A percentile compares a stretch with the other conserved stretches of the same genome.
phyloP scores from a whole-genome alignment of 176 grass and related monocot genomes.

The Juncus inflexus region DNA sequence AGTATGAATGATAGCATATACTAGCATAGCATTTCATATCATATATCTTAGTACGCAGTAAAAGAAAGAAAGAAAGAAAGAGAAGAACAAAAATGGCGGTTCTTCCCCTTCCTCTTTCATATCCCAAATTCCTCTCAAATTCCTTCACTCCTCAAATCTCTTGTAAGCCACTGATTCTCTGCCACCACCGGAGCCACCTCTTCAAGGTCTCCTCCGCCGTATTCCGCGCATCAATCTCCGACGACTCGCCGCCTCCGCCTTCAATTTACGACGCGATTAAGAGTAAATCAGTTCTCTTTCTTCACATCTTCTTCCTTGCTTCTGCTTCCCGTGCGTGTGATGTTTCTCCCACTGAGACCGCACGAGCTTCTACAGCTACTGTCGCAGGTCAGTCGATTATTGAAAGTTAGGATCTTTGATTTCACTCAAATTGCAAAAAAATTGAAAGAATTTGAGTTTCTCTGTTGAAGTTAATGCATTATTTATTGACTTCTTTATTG shows the following conservation, averaged over 20 bases:
- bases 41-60: too few relatives aligned
- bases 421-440: too few relatives aligned
- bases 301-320: slow-evolving; percentile 45
- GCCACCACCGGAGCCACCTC: background rate
- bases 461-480: background rate
- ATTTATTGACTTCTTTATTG: slow-evolving; percentile 12
- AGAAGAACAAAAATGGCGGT: background rate
- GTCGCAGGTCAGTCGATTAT: slow-evolving; percentile 4
- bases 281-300: slow-evolving; percentile 23
- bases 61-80: too few relatives aligned
- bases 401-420: too few relatives aligned
- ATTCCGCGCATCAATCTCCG: background rate
- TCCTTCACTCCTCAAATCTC: slow-evolving; percentile 6
- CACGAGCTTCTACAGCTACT: slow-evolving; percentile 15
- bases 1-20: too few relatives aligned
- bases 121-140: slow-evolving; percentile 17
- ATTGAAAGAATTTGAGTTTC: background rate
- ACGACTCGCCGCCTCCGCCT: background rate
- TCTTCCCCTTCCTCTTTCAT: slow-evolving; percentile 5
- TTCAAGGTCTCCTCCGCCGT: slow-evolving; percentile 6
- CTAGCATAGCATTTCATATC: too few relatives aligned
- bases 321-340: slow-evolving; percentile 30
- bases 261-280: slow-evolving; percentile 26
- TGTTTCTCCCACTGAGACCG: slow-evolving; percentile 3
- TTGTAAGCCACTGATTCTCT: slow-evolving; percentile 5